phyloP scores from a whole-genome alignment of 1,139 yeast genomes.

The Hansenula anomala region DNA sequence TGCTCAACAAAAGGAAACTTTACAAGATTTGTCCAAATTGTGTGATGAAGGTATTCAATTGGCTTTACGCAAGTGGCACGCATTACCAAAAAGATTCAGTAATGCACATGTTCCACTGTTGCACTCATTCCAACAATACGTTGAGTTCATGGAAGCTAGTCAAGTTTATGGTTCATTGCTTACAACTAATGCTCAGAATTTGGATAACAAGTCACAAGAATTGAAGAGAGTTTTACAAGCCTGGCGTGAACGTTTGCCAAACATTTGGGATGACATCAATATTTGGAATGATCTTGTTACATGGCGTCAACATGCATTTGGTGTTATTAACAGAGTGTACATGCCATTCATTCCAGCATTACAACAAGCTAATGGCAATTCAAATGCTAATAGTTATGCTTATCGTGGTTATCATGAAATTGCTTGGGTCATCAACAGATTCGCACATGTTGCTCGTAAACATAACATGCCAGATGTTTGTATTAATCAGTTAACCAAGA shows the following conservation, averaged over 20 bases:
- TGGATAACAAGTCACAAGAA: constrained; percentile 91
- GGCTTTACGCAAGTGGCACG: constrained; percentile 90
- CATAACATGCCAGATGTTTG: constrained; percentile 98
- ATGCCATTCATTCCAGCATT: constrained; percentile 87
- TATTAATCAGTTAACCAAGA: constrained; percentile 85
- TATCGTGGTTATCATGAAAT: constrained; percentile 97
- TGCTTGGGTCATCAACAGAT: constrained; percentile 97
- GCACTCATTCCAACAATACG: constrained; percentile 95
- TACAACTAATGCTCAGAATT: constrained; percentile 85
- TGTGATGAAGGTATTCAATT: constrained; percentile 97
- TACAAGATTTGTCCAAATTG: constrained; percentile 72
- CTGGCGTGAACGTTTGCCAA: constrained; percentile 97
- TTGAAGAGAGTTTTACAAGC: constrained; percentile 91
- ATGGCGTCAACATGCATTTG: constrained; percentile 98
- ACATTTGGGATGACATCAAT: constrained; percentile 95
- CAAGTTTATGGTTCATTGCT: constrained; percentile 88
- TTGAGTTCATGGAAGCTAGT: constrained; percentile 96
- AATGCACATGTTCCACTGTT: constrained; percentile 86
- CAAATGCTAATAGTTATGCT: constrained; percentile 83
- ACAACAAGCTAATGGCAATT: constrained; percentile 68
- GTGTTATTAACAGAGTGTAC: constrained; percentile 91
- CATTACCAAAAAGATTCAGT: constrained; percentile 73
- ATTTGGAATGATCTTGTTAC: constrained; percentile 97
- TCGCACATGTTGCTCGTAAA: constrained; percentile 97
- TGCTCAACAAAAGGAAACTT: constrained; percentile 82